A percentile compares a stretch with the other conserved stretches of the same genome.
Evolutionary conservation across 2,329 filamentous ascomycete genomes (phyloP).

Genomic region (Penicillium corylophilum): DNA sequence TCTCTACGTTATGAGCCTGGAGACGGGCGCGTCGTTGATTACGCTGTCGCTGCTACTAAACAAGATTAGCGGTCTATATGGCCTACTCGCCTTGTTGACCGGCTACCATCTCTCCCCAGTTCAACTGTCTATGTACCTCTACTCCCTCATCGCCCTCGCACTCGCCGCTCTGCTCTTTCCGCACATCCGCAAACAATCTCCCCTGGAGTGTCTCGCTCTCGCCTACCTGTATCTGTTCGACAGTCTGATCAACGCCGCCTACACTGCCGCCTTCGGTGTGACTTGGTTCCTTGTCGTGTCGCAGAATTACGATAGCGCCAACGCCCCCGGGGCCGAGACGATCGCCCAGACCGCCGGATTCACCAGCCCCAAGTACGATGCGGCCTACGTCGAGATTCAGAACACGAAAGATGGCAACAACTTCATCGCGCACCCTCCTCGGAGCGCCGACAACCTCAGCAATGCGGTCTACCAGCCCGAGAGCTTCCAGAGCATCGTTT

Average conservation of each 20-base stretch:
- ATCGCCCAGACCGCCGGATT: slow-evolving; percentile 66
- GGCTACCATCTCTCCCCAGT: slow-evolving; percentile 79
- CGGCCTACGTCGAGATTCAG: slow-evolving; percentile 56
- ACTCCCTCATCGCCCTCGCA: slow-evolving; percentile 71
- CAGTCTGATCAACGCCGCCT: slow-evolving; percentile 75
- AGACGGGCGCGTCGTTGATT: slow-evolving; percentile 82
- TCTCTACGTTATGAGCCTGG: slow-evolving; percentile 80
- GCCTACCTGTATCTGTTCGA: slow-evolving; percentile 86
- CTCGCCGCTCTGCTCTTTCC: slow-evolving; percentile 70
- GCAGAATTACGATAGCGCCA: slow-evolving; percentile 51
- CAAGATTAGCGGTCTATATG: slow-evolving; percentile 88
- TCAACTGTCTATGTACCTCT: slow-evolving; percentile 89
- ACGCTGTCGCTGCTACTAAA: slow-evolving; percentile 82
- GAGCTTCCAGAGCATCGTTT: slow-evolving; percentile 71
- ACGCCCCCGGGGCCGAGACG: slow-evolving; percentile 52
- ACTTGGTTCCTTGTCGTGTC: slow-evolving; percentile 81
- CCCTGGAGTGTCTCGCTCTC: slow-evolving; percentile 75
- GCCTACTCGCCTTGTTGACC: slow-evolving; percentile 82
- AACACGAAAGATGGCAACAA: slow-evolving; percentile 43
- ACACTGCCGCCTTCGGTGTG: slow-evolving; percentile 77
- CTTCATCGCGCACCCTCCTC: slow-evolving; percentile 49
- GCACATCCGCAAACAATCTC: slow-evolving; percentile 74
- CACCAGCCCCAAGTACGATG: slow-evolving; percentile 62
- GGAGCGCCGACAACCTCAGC: slow-evolving; percentile 52
- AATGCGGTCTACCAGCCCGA: slow-evolving; percentile 65